Percentiles rank a stretch among this genome's conserved stretches.
Conservation (phyloP, 495 filamentous ascomycete species). For the Staphylotrichum tortipilum region DNA sequence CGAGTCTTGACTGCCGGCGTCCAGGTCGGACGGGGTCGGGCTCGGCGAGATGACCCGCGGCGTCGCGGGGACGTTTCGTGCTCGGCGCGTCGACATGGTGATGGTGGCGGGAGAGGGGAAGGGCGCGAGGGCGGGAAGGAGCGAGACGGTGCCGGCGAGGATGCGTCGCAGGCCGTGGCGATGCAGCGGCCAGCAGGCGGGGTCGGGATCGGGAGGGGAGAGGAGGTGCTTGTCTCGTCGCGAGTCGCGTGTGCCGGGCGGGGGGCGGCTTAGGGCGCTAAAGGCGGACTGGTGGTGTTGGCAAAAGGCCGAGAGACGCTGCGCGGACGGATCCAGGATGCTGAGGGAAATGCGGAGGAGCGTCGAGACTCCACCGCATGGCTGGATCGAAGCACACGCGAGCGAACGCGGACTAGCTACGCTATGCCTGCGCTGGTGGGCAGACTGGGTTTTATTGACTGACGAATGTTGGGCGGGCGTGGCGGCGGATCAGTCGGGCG, state of each 20-base stretch:
- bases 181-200: constrained; percentile 37
- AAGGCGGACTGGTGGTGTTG: constrained; percentile 12
- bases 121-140: constrained; percentile 39
- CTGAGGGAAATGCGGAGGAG: constrained; percentile 24
- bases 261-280: constrained; percentile 3
- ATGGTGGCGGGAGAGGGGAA: constrained; percentile 36
- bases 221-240: constrained; percentile 42
- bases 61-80: constrained; percentile 8
- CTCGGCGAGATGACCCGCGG: constrained; percentile 60
- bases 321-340: constrained; percentile 41
- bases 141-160: constrained; percentile 42
- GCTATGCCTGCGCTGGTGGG: not conserved
- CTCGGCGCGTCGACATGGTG: constrained; percentile 31
- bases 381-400: constrained; percentile 13
- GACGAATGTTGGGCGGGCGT: not conserved
- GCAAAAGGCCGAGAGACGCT: constrained; percentile 16
- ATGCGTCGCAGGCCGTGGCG: constrained; percentile 38
- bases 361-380: constrained; percentile 32
- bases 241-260: constrained; percentile 30
- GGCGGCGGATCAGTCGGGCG: not conserved
- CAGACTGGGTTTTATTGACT: not conserved
- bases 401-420: too few relatives aligned
- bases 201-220: too few relatives aligned
- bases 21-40: constrained; percentile 51
- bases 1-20: constrained; percentile 36